Base-by-base conservation (phyloP, 2,329 filamentous ascomycete species). In the Blastomyces emzantsi region DNA sequence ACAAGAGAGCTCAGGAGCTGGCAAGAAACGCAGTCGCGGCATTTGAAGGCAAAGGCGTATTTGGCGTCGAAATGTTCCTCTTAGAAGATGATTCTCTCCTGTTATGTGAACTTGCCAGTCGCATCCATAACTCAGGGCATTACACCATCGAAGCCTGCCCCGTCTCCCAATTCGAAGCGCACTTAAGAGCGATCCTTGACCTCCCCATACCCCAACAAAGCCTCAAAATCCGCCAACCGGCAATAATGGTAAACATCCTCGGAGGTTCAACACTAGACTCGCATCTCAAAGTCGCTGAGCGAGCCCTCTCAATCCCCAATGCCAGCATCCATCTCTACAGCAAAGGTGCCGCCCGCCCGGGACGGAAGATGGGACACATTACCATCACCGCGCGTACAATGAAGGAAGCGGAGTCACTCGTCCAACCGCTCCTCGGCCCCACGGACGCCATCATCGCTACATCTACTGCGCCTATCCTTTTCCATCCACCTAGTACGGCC, bases 1-100 rank as follows among this genome's bases (percentile, higher is more conserved):
- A 84, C 65, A 76, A 85, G 67, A 79, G 84, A 70, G 92, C 92
- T 0, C 87, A 91, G 72, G 83, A 87, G 52, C 81, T 97, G 0
- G 94, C 92, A 0, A 85, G 86, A 69, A 86, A 89, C 64, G 92
- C 94, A 13, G 86, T 97, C 28, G 83, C 84, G 52, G 88, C 85
- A 61, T 88, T 99, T 62, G 87, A 87, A 79, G 94, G 94, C 61
- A 88, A 94, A 66, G 94, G 94, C 67, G 90, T 96, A 41, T 99
- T 97, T 75, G 94, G 93, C 0, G 93, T 97, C 0, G 94, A 99
- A 78, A 90, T 97, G 86, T 99, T 99, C 77, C 77, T 97, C 3
- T 83, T 92, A 13, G 79, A 86, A 59, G 86, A 94, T 70, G 85
- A 86, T 78, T 79, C 74, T 64, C 81, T 96, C 1, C 78, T 95